phyloP scores from a whole-genome alignment of 169 alveolate genomes.

The Ichthyophthirius multifiliis region DNA sequence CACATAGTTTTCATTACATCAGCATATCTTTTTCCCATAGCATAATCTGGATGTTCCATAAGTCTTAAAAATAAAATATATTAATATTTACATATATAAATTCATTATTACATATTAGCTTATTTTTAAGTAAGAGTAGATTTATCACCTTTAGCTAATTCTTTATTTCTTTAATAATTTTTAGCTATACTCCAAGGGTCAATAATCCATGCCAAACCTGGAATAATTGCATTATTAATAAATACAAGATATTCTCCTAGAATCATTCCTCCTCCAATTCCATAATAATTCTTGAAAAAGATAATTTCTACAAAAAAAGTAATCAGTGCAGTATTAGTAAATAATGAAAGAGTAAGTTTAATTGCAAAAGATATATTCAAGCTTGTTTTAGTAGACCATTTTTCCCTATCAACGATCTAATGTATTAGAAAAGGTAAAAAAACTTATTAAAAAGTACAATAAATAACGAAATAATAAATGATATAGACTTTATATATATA shows the following conservation, averaged over 20 bases:
- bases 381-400: conserved; percentile 35
- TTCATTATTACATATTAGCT: not conserved
- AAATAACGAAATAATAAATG: not conserved
- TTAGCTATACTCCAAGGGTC: conserved; percentile 38
- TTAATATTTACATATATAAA: no score
- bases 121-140: not conserved
- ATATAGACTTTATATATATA: not conserved
- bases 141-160: not conserved
- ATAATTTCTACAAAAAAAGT: conserved; percentile 24
- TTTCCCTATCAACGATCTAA: conserved; percentile 37
- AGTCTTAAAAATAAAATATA: conserved; percentile 2
- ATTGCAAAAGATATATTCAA: conserved; percentile 22
- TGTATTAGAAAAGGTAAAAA: conserved; percentile 24
- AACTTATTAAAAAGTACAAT: conserved; percentile 36
- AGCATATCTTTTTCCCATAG: conserved; percentile 34
- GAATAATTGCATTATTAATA: conserved; percentile 29
- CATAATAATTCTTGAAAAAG: conserved; percentile 17
- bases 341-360: conserved; percentile 31
- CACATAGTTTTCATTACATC: conserved; percentile 49
- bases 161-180: not conserved
- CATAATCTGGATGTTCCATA: conserved; percentile 39
- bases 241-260: conserved; percentile 20
- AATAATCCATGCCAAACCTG: conserved; percentile 34
- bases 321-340: conserved; percentile 30
- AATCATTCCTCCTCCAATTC: conserved; percentile 36